Base-by-base conservation (phyloP, 495 filamentous ascomycete species). In the Thozetella sp. region DNA sequence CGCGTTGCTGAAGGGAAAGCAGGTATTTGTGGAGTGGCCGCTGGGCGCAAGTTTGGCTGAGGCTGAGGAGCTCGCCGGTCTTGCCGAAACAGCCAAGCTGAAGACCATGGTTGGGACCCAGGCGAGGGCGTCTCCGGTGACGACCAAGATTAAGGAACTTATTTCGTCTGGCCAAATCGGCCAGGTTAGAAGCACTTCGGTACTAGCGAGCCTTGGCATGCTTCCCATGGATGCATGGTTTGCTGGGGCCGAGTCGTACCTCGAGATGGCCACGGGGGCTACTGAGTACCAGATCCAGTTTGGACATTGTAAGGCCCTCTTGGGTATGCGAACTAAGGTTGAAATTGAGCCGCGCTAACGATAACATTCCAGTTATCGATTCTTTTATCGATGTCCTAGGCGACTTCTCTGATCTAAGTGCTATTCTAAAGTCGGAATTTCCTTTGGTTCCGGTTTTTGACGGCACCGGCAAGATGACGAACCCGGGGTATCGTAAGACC, bases 1-100 rank as follows among this genome's bases (percentile, higher is more conserved):
- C 2, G 77, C 70, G 13, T 56, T 86, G 11, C 51, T 70, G 48
- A 74, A 77, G 12, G 73, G 75, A 13, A 86, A 86, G 61, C 62
- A 74, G 48, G 75, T 80, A 27, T 84, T 77, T 51, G 74, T 83
- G n/a, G 84, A 86, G 63, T 86, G 84, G 84, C 76, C 70, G 17
- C 60, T 74, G 4, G 71, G 53, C 17, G 63, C 60, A 0, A 66
- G 25, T 51, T 20, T 67, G 17, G 26, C 45, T 19, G 54, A 69
- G 23, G 58, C 63, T 2, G 73, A 76, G 54, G 68, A 80, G 56
- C 61, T 76, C 9, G 70, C 73, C 11, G 43, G 77, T 48, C 54
- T 74, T 20, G 76, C 75, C 10, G 54, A 56, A 25, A 57, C 56
- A 22, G 63, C 67, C 15, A 69, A 73, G 1, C 72, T 69, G 12